phyloP scores from a whole-genome alignment of 225 moss, liverwort and hornwort genomes.

The Pseudisothecium myosuroides region DNA sequence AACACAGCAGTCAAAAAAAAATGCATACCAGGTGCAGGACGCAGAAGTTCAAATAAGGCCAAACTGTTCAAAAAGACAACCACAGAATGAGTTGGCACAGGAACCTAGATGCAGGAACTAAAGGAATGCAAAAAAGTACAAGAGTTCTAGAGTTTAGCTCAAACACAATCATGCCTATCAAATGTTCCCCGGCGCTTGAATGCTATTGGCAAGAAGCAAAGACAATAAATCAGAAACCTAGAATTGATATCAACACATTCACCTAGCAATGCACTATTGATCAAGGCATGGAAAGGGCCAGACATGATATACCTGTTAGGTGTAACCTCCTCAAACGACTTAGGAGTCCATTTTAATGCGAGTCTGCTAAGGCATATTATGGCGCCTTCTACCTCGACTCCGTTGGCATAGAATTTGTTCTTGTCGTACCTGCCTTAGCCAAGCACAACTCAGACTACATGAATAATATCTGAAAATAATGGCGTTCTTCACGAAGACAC shows the following conservation, averaged over 20 bases:
- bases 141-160: neutral
- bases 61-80: constrained; percentile 36
- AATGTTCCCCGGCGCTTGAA: neutral
- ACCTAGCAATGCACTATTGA: neutral
- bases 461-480: neutral
- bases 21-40: constrained; percentile 68
- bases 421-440: constrained; percentile 56
- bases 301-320: constrained; percentile 47
- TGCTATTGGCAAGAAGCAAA: no score
- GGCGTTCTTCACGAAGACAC: neutral
- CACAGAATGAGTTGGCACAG: neutral
- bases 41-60: constrained; percentile 64
- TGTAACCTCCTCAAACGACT: constrained; percentile 53
- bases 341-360: constrained; percentile 60
- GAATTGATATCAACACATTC: neutral
- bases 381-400: constrained; percentile 56
- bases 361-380: constrained; percentile 68
- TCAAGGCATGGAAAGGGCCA: neutral
- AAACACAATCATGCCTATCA: neutral
- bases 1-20: neutral
- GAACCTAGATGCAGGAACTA: neutral
- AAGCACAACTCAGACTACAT: neutral
- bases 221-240: neutral
- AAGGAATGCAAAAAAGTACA: neutral
- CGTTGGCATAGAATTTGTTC: constrained; percentile 56